Evolutionary conservation across 2,329 filamentous ascomycete species (phyloP), one percentile per base, ranked within the genome.

Genomic region (Emericellopsis atlantica): DNA sequence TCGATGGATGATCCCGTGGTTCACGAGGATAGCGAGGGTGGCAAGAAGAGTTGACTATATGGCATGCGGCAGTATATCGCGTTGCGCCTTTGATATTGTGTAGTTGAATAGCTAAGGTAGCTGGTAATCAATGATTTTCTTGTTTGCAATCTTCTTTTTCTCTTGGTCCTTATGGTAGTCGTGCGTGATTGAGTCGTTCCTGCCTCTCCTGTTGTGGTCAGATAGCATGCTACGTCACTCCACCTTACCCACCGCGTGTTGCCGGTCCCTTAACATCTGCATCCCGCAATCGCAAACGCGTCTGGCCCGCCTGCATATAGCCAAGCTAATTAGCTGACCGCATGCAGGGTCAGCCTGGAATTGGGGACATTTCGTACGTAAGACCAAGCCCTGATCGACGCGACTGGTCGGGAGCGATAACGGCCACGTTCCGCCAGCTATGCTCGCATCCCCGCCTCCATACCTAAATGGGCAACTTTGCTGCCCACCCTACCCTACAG

Each of bases 1-100:
- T 11, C 43, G 37, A 9, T 40, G 29, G 33, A 49, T 44, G 16
- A 55, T 14, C 18, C 33, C 48, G 23, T 29, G 26, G 32, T 40
- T 5, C 39, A 40, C 8, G 39, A 23, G 16, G 18, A 33, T 6
- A 32, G 24, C 22, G 21, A 35, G 9, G 32, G 7, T 15, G 32
- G 7, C 32, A 35, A 35, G 18, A 35, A 35, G 32, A 35, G 32
- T 8, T 35, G 18, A 21, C 32, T 10, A 14, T 9, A 15, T 35
- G 32, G 9, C n/a, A 12, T 35, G 32, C 9, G 32, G 32, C 9
- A 15, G 32, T 35, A 15, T 15, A 21, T 35, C 32, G 32, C n/a
- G 32, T 35, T 8, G 32, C n/a, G 32, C 32, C n/a, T 35, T 7
- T 21, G 32, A 35, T 32, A 32, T 4, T 32, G 31, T 32, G 15